A percentile compares a stretch with the other conserved stretches of the same genome.
phyloP scores from a whole-genome alignment of 495 filamentous ascomycete genomes.

The Tuber indicum region DNA sequence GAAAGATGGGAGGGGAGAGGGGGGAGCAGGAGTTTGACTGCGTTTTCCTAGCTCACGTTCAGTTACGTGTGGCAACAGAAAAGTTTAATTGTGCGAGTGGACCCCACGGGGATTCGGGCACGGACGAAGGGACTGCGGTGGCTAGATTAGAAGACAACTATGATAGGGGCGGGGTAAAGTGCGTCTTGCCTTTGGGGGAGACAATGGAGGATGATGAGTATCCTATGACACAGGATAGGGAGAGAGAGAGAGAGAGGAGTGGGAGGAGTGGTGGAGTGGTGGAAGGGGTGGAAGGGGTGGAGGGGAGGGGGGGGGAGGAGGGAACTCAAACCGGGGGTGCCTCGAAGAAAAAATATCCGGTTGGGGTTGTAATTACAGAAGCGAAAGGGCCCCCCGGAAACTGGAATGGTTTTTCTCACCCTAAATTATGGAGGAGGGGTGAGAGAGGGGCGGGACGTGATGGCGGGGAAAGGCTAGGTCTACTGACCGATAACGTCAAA shows the following conservation, averaged over 20 bases:
- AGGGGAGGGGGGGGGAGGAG: background rate
- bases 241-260: background rate
- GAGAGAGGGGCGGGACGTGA: background rate
- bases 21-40: background rate
- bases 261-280: background rate
- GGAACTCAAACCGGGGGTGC: background rate
- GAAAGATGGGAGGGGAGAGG: background rate
- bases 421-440: slow-evolving; percentile 4
- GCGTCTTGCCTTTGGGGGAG: background rate
- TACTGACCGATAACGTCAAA: slow-evolving; percentile 31
- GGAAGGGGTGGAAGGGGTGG: background rate
- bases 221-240: background rate
- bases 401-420: background rate
- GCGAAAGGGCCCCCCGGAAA: background rate
- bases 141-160: background rate
- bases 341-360: background rate
- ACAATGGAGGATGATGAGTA: background rate
- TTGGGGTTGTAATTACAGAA: background rate
- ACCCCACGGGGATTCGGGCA: background rate
- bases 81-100: background rate
- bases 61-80: background rate
- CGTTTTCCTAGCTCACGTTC: background rate
- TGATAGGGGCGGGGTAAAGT: background rate
- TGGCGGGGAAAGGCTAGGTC: background rate
- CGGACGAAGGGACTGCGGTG: background rate